A percentile compares a stretch with the other conserved stretches of the same genome.
Evolutionary conservation across 2,329 filamentous ascomycete species (phyloP).

Genomic region (Diaporthe aspalathi): DNA sequence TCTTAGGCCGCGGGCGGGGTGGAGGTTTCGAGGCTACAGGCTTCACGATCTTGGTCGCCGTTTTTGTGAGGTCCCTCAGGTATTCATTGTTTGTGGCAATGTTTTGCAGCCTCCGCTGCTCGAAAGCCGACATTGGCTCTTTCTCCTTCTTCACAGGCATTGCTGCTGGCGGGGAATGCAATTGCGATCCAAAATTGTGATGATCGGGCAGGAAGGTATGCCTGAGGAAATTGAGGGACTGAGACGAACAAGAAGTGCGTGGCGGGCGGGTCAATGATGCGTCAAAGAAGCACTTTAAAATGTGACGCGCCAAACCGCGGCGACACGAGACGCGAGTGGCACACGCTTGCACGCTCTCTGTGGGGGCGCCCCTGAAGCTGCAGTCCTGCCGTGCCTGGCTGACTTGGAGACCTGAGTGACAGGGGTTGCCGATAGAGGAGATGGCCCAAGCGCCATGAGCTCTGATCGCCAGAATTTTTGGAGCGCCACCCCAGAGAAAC

Average conservation of each 20-base stretch:
- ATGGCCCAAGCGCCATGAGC: constrained; percentile 10
- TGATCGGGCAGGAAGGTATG: not conserved
- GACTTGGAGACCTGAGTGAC: no score
- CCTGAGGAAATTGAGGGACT: no score
- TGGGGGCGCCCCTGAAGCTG: not conserved
- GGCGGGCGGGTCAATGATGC: not conserved
- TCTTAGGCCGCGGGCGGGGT: constrained; percentile 49
- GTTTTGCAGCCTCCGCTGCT: constrained; percentile 85
- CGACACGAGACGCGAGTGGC: constrained; percentile 33
- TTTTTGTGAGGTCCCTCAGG: constrained; percentile 79
- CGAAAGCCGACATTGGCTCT: constrained; percentile 81
- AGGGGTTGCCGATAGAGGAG: constrained; percentile 21
- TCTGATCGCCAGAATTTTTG: constrained; percentile 36
- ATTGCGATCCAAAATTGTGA: constrained; percentile 29
- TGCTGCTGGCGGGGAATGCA: constrained; percentile 43
- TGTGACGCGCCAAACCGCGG: constrained; percentile 36
- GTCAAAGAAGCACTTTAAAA: constrained; percentile 33
- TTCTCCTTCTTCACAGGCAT: constrained; percentile 62
- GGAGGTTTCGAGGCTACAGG: constrained; percentile 24
- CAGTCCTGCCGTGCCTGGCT: no score
- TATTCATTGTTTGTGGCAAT: constrained; percentile 87
- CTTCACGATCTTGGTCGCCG: constrained; percentile 70
- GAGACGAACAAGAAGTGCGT: not conserved
- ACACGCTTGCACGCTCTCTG: constrained; percentile 36
- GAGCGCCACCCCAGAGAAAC: not conserved